Evolutionary conservation across 2,329 filamentous ascomycete genomes (phyloP), one percentile per base, ranked within the genome.

Genomic region (Pleurostoma richardsiae): DNA sequence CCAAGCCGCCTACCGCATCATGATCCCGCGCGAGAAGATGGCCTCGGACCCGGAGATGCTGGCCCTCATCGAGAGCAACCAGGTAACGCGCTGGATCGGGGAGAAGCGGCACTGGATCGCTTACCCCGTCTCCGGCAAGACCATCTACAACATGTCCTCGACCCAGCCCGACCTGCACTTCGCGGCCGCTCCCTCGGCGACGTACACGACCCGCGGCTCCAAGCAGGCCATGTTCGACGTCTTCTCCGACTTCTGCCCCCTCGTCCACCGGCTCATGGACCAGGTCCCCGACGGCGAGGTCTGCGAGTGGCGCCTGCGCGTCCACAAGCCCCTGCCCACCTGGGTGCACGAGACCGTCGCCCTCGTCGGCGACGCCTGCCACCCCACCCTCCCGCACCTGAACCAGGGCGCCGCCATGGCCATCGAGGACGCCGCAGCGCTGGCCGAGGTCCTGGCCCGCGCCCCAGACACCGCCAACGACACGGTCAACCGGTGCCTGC

Each of bases 121-220:
- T 2, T 87, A 87, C 56, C 76, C 82, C 0, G 74, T 87, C 30
- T 73, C 77, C 46, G 73, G 74, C 52, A 81, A 85, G 56, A 72
- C 73, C 11, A 78, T 86, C 48, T 86, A 86, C 68, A 87, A 87
- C 63, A 64, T 86, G 39, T 81, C 77, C 10, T 83, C 82, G 2
- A 70, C 76, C 1, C 82, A 85, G 50, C 79, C 80, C 0, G 79
- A 83, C 49, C 68, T 64, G 30, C 77, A 83, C 56, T 82, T 82
- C 52, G 76, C 80, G 2, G 55, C 52, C 4, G 56, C 55, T 0
- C 53, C 54, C 42, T 71, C 74, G 4, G 74, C 77, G 8, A 82
- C 79, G 2, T 86, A 85, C 60, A 85, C 82, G 3, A 85, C 79
- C 6, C 77, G 72, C 47, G 82, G 79, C 2, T 76, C 70, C 39